Base-by-base conservation (phyloP, 2,329 filamentous ascomycete genomes). In the Cladosporium sp. region DNA sequence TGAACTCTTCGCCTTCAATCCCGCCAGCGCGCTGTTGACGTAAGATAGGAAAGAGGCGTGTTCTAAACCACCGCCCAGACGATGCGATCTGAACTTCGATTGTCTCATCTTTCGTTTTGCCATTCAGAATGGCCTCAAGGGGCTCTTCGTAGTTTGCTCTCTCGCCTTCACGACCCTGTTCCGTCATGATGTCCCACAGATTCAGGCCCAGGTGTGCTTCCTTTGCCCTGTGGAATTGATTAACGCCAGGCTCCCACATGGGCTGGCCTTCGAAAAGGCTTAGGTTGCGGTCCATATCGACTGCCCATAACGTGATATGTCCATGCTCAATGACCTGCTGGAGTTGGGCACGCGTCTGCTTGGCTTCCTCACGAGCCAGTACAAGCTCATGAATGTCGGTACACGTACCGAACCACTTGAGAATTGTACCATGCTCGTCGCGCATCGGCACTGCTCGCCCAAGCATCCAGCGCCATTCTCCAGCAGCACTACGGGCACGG, bases 341-440 rank as follows among this genome's bases (percentile, higher is more conserved):
- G 0, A 92, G 73, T 61, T 89, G 85, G 59, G 85, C 79, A n/a
- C 82, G 77, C 15, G 79, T 85, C 51, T 81, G 76, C 53, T 80
- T 82, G 13, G 84, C 84, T 42, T 77, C 77, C 53, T 85, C 74
- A 52, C 85, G 82, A 12, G 84, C 78, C 60, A 86, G 76, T 3
- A 90, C 83, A 38, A 82, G 76, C 54, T 90, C 85, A 60, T 91
- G 83, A 15, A 90, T 85, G 55, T 92, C 86, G 11, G 86, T 90
- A 59, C 84, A 89, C 1, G 85, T 89, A 13, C 85, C 87, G 59
- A 87, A 88, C 86, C 86, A 91, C 62, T 86, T 88, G 52, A 87
- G 75, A 42, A 91, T 88, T 41, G 77, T 71, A 2, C 84, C 85
- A 0, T 79, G 79, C 38, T 83, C 77, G 53, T 88, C 81, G 33